These are phyloP conservation scores for Arachnomyces sp. DNA, from an alignment of 2,329 filamentous ascomycete genomes.

Conservation along the genomic window DNA sequence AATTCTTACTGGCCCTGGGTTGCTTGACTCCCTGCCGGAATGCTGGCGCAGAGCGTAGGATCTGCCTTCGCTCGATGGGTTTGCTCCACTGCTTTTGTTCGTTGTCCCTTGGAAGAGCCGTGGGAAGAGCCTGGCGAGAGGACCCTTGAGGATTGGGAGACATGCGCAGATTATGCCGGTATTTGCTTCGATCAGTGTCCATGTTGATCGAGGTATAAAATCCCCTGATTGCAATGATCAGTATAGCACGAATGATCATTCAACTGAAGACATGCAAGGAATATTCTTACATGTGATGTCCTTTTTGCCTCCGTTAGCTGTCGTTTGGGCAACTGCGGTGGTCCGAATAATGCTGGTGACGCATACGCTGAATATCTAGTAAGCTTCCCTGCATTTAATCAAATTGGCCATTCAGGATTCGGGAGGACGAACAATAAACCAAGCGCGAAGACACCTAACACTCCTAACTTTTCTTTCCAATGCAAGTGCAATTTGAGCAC, in stretches of 20 bases:
- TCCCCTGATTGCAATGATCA: background rate
- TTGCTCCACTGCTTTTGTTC: background rate
- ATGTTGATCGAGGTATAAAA: constrained; percentile 26
- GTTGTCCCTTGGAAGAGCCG: background rate
- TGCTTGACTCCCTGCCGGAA: background rate
- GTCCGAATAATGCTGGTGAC: constrained; percentile 18
- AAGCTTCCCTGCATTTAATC: background rate
- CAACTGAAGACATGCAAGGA: constrained; percentile 8
- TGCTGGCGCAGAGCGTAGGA: constrained; percentile 2
- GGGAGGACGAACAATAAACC: constrained; percentile 21
- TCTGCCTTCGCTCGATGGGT: background rate
- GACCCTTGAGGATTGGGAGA: constrained; percentile 20
- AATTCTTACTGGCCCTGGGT: background rate
- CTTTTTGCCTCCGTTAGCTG: constrained; percentile 4
- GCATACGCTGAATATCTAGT: constrained; percentile 11
- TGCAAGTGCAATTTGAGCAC: constrained; percentile 27
- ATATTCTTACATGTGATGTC: constrained; percentile 13
- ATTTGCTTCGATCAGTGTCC: constrained; percentile 29
- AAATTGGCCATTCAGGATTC: background rate
- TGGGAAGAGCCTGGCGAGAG: background rate
- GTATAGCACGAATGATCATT: background rate
- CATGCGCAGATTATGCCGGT: constrained; percentile 29
- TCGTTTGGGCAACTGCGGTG: constrained; percentile 11
- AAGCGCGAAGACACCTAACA: constrained; percentile 28
- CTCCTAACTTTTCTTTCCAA: constrained; percentile 22